Conservation (phyloP, 768 basidiomycete species). For the Suillus decipiens region DNA sequence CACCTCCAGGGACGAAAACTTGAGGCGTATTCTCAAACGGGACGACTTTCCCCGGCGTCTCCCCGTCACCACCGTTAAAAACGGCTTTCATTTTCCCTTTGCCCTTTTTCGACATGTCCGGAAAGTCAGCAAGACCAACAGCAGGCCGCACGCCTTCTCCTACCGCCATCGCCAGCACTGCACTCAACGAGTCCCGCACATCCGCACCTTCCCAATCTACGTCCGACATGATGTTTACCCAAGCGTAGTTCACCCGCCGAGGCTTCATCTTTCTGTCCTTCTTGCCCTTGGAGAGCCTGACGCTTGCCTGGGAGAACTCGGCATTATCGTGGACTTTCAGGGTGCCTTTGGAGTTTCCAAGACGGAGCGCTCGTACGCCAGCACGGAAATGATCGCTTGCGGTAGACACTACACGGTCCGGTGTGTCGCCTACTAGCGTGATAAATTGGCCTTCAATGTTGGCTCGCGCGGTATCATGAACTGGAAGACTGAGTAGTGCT, state of each 20-base stretch:
- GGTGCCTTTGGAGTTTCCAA: conserved; percentile 29
- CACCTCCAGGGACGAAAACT: conserved; percentile 29
- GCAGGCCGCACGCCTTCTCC: conserved; percentile 34
- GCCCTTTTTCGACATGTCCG: conserved; percentile 12
- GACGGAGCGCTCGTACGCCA: conserved; percentile 61
- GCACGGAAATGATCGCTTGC: conserved; percentile 74
- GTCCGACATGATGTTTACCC: conserved; percentile 80
- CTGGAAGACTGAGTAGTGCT: conserved; percentile 49
- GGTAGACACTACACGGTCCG: conserved; percentile 63
- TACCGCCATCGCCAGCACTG: conserved; percentile 40
- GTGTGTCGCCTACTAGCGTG: conserved; percentile 74
- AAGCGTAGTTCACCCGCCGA: conserved; percentile 69
- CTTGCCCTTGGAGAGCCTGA: conserved; percentile 24
- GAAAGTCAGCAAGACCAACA: conserved; percentile 26
- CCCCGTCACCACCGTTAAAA: conserved; percentile 17
- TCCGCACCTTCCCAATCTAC: conserved; percentile 84
- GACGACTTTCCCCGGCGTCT: conserved; percentile 28
- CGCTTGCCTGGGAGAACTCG: conserved; percentile 23
- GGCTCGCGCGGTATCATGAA: conserved; percentile 31
- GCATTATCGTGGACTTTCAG: conserved; percentile 27
- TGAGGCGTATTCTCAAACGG: conserved; percentile 38
- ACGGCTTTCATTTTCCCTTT: conserved; percentile 32
- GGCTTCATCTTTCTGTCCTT: conserved; percentile 36
- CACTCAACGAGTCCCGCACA: conserved; percentile 53
- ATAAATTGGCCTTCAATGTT: conserved; percentile 60